Evolutionary conservation across 2,329 filamentous ascomycete genomes (phyloP).

Genomic region (Penicillium sp.): DNA sequence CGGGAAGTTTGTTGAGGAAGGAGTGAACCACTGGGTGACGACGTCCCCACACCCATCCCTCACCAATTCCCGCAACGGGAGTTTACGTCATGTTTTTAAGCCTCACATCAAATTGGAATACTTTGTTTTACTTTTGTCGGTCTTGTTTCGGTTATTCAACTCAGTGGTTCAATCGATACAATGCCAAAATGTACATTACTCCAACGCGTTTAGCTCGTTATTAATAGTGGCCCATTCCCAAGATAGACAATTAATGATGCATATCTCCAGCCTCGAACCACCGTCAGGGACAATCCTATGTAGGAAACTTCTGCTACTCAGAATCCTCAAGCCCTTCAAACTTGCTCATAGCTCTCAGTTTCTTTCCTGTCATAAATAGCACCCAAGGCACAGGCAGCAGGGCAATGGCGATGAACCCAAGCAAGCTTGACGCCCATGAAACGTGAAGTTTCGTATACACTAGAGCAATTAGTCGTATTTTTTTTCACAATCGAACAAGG

Average conservation of each 20-base stretch:
- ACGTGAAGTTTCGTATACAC: conserved; percentile 64
- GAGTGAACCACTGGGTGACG: background rate
- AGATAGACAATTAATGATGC: background rate
- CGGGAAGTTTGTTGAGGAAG: background rate
- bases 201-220: too few species aligned
- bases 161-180: too few species aligned
- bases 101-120: background rate
- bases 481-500: background rate
- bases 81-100: background rate
- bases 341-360: conserved; percentile 13
- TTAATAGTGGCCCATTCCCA: too few species aligned
- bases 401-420: conserved; percentile 52
- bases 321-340: conserved; percentile 7
- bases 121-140: background rate
- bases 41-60: background rate
- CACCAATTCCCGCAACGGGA: background rate
- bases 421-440: conserved; percentile 61
- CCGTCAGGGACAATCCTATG: background rate
- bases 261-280: background rate
- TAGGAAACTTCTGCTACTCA: background rate
- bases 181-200: too few species aligned
- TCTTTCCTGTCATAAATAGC: conserved; percentile 49
- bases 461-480: background rate
- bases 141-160: background rate
- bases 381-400: conserved; percentile 46